Evolutionary conservation across 495 filamentous ascomycete genomes (phyloP), one percentile per base, ranked within the genome.

Genomic region (Daldinia decipiens): DNA sequence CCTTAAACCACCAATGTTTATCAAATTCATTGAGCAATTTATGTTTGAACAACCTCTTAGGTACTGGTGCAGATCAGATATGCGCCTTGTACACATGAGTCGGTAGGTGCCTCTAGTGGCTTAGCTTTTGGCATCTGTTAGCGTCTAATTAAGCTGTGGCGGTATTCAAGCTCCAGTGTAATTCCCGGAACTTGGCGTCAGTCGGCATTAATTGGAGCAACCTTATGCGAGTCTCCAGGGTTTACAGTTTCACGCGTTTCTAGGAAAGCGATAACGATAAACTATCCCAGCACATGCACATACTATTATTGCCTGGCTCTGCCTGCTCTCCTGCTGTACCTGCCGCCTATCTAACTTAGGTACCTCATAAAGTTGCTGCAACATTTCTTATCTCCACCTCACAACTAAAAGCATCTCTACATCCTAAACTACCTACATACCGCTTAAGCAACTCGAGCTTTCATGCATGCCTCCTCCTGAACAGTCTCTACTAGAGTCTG

Each of bases 401-500:
- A 4, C 56, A 26, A 65, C 32, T 8, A 39, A 39, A 52, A 45
- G 21, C 52, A 58, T 45, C 24, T 21, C 21, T 50, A 29, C 2
- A 34, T 34, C 52, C 38, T 19, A 59, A 39, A 58, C 45, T 27
- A 47, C n/a, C n/a, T n/a, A n/a, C n/a, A n/a, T n/a, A n/a, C 26
- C 50, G 50, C 4, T 24, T 12, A 53, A 53, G 58, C 50, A 38
- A 52, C 19, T 52, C 38, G 17, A 65, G 17, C 51, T 68, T 73
- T 68, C 76, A 67, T 77, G 75, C 58, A 74, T 74, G 75, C 68
- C 73, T 75, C 70, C 72, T 73, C 68, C 71, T 68, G 68, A 75
- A 64, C 75, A 76, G 36, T 65, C 61, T 39, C 43, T 63, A 52
- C 36, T 61, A 65, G 56, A 74, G 56, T 63, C 66, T 52, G 36